Base-by-base conservation (phyloP, 495 filamentous ascomycete genomes). In the Tuber melanosporum region DNA sequence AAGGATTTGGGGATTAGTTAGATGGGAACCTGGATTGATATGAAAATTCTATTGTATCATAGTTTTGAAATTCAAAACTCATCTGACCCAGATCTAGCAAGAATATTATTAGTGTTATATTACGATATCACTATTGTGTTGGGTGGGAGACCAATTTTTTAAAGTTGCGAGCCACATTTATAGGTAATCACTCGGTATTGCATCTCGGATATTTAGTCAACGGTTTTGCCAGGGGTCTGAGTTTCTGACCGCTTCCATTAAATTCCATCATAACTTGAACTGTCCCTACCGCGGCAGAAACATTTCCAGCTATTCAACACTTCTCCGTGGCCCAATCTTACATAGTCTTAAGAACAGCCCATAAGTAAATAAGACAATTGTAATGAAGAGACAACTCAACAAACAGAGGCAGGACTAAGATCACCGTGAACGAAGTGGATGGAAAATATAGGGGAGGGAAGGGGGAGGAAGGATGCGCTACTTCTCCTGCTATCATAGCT, bases 1-100 rank as follows among this genome's bases (percentile, higher is more conserved):
- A 97, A 97, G 86, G 92, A 97, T 84, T 85, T 97, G 26, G 57
- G 26, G 26, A 66, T 66, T 66, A 36, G 15, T 36, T 66, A 36
- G 15, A 6, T 66, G 14, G 62, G 69, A 42, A 41, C 14, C 26
- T 32, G 57, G 26, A 12, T 26, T 73, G 69, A 72, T 17, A 46
- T 72, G 41, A 72, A 46, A 32, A 20, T 19, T 72, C 36, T 3
- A 17, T 36, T 36, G 32, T 36, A 36, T 66, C 26, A 66, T 19
- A 36, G 12, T 2, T 36, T 14, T 36, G 26, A 66, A 26, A 66
- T 6, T 12, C 14, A 66, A 66, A 36, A 36, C 1, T 2, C 14
- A 66, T 19, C 26, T 17, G 57, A 36, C 14, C 26, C 17, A 17
- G 57, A 66, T 36, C 57, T 36, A 36, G 47, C 22, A n/a, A 9